A percentile compares a stretch with the other conserved stretches of the same genome.
Conservation (phyloP, 202 grass and related monocot species). For the Carex sylvatica region DNA sequence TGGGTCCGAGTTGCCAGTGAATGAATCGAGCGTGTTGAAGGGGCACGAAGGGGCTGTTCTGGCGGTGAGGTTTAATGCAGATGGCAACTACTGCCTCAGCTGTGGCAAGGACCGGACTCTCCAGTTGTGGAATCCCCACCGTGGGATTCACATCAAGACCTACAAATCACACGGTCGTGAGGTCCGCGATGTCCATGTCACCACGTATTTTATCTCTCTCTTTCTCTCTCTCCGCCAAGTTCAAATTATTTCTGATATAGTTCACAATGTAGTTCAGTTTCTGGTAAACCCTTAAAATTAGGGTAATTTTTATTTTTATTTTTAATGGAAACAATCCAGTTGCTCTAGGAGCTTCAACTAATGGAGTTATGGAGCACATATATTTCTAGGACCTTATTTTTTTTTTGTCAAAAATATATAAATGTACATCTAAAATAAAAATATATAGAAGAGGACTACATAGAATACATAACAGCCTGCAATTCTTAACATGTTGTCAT, state of each 20-base stretch:
- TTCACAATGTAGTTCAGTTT: background rate
- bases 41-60: constrained; percentile 88
- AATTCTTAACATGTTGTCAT: background rate
- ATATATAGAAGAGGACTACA: background rate
- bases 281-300: background rate
- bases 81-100: constrained; percentile 93
- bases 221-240: background rate
- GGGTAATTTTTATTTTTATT: background rate
- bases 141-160: constrained; percentile 79
- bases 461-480: background rate
- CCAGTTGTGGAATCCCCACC: constrained; percentile 90
- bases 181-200: constrained; percentile 80
- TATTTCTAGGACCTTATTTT: too few species aligned
- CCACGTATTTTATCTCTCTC: constrained; percentile 44
- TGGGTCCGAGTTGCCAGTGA: constrained; percentile 42
- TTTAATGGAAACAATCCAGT: background rate
- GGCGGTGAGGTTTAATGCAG: constrained; percentile 80
- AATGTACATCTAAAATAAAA: background rate
- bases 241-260: background rate
- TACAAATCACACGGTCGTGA: constrained; percentile 90
- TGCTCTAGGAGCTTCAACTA: background rate
- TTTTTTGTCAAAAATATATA: background rate
- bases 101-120: constrained; percentile 93
- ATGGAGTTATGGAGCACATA: background rate
- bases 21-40: constrained; percentile 43